Base-by-base conservation (phyloP, 805 yeast species). In the Saccharomycopsis lassenensis region DNA sequence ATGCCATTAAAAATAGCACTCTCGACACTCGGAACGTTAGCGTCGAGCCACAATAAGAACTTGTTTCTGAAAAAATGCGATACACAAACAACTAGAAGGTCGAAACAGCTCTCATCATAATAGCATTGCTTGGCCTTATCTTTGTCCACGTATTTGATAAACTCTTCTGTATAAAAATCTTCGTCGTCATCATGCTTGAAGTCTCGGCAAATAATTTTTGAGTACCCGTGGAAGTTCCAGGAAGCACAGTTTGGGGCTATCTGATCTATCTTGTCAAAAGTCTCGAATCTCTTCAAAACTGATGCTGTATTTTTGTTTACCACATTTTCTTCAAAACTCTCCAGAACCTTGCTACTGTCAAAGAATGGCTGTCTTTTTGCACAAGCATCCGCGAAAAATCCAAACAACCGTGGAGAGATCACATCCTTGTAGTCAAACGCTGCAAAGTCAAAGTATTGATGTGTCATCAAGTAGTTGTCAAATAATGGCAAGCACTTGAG, bases 381-480 rank as follows among this genome's bases (percentile, higher is more conserved):
- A 30, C 76, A 43, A 4, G 58, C 57, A 29, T 63, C 65, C 5
- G 73, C 69, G 18, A 72, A 63, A 14, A 68, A 59, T 20, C 71
- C 74, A 46, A 78, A 65, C 36, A 77, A 54, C 7, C 70, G 65
- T 4, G 74, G 69, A 1, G 80, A 69, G 19, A 74, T 69, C 49
- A 80, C 58, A 46, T 81, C 91, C 39, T 67, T 72, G 52, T 63
- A 71, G 7, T 58, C 59, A 0, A 66, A 67, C 5, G 59, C 59
- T 2, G 57, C 51, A 16, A 35, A 30, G 41, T 70, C 71, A 47
- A 65, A 76, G 50, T 72, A 74, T 33, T 70, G 71, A 49, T 81
- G 93, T 32, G 69, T 64, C 67, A 76, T 67, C 32, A 80, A 52
- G 45, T 65, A 79, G 11, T 67, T 62, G 46, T 81, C 93, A 33